A percentile compares a stretch with the other conserved stretches of the same genome.
Evolutionary conservation across 31 red algal species (phyloP).

Genomic region (Bonnemaisonia californica): DNA sequence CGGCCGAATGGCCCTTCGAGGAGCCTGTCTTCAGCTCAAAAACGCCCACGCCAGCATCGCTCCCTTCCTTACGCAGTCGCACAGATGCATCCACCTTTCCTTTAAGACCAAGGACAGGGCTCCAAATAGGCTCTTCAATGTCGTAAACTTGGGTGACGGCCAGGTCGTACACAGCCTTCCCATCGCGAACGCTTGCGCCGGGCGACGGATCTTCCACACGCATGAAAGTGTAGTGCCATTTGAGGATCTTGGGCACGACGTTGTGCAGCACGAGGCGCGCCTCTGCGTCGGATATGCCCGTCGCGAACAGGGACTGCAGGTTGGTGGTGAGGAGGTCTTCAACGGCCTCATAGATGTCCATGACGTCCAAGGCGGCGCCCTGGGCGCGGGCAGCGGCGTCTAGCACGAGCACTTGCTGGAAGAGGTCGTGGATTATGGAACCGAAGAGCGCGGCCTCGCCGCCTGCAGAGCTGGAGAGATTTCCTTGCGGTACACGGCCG

Average conservation of each 20-base stretch:
- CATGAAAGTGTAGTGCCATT: slow-evolving; percentile 45
- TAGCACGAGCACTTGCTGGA: slow-evolving; percentile 64
- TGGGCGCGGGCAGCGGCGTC: slow-evolving; percentile 26
- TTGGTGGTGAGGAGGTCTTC: slow-evolving; percentile 33
- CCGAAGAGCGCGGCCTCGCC: slow-evolving; percentile 69
- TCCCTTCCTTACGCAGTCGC: slow-evolving; percentile 24
- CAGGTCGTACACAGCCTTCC: slow-evolving; percentile 24
- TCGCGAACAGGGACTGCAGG: slow-evolving; percentile 54
- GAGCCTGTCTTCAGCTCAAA: slow-evolving; percentile 83
- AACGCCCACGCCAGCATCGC: slow-evolving; percentile 43
- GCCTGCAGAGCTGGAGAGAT: slow-evolving; percentile 8
- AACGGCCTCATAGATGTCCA: slow-evolving; percentile 41
- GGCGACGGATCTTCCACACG: slow-evolving; percentile 4
- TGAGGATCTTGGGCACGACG: slow-evolving; percentile 44
- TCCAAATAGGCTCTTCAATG: slow-evolving; percentile 93
- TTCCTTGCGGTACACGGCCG: slow-evolving; percentile 42
- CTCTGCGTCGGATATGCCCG: slow-evolving; percentile 26
- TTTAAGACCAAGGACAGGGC: slow-evolving; percentile 87
- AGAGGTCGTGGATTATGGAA: slow-evolving; percentile 69
- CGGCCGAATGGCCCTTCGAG: slow-evolving; percentile 32
- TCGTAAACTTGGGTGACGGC: slow-evolving; percentile 55
- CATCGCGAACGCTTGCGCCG: neutral
- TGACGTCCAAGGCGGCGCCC: slow-evolving; percentile 24
- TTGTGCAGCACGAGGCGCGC: slow-evolving; percentile 58
- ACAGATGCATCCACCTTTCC: slow-evolving; percentile 90